Base-by-base conservation (phyloP, 2,329 filamentous ascomycete genomes). In the Mariannaea sp. region DNA sequence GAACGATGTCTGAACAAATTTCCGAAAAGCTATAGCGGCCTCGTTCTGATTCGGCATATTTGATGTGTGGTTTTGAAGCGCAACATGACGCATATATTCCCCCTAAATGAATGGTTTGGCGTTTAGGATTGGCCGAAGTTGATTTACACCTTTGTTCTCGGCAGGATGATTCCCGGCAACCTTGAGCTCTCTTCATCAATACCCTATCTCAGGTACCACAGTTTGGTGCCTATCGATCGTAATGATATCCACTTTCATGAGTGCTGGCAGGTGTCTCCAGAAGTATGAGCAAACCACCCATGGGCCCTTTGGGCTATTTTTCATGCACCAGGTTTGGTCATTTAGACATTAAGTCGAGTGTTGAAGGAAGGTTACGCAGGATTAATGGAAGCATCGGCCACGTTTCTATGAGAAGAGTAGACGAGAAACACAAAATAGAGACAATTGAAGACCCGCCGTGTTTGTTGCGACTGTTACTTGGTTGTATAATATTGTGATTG, bases 1-100 rank as follows among this genome's bases (percentile, higher is more conserved):
- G 46, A 38, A 39, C 26, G 19, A 32, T 51, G 42, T 56, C 16
- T 50, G 27, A 57, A 48, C 20, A 48, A 60, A 32, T 48, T 51
- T 49, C n/a, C 42, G 53, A 64, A 58, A 53, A 60, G 58, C 56
- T 57, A 40, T 43, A 45, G 46, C 52, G n/a, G n/a, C 57, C 53
- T 45, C 43, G 22, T 58, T 58, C 49, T 56, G 52, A 55, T 55
- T 52, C 50, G 57, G 53, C 57, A 53, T 64, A 62, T 62, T 62
- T 56, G 58, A 60, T 54, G 55, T 54, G 55, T 57, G 53, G 51
- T 58, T 53, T 60, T 60, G 51, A 57, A 55, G 56, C 55, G 54
- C 58, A 60, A 12, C 58, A 53, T 52, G 59, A 63, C 60, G 53
- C 61, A 67, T 65, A 57, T 67, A 67, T 66, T 60, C 64, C 65